Percentiles rank a stretch among this genome's conserved stretches.
Conservation (phyloP, 2,329 filamentous ascomycete genomes). For the Fusarium sp. region DNA sequence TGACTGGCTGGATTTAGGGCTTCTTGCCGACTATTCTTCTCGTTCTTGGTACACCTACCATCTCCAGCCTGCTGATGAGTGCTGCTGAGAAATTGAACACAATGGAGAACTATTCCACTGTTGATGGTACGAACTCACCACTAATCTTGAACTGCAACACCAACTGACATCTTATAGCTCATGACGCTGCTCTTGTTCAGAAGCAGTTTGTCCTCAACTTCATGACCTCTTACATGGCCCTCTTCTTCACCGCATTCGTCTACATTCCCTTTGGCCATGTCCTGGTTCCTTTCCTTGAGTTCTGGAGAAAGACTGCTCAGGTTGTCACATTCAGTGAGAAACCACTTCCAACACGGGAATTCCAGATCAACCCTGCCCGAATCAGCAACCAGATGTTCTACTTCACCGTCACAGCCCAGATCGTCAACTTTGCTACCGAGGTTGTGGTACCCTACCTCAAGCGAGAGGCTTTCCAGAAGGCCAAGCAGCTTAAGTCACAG, state of each 20-base stretch:
- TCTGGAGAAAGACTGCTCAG: slow-evolving; percentile 81
- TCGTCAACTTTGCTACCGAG: slow-evolving; percentile 89
- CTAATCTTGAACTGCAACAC: slow-evolving; percentile 29
- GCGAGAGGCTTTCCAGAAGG: slow-evolving; percentile 80
- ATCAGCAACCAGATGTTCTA: slow-evolving; percentile 95
- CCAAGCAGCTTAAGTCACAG: slow-evolving; percentile 78
- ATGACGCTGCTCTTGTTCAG: slow-evolving; percentile 85
- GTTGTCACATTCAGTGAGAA: slow-evolving; percentile 82
- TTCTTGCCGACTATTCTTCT: slow-evolving; percentile 91
- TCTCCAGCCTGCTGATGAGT: slow-evolving; percentile 79
- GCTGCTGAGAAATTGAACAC: slow-evolving; percentile 83
- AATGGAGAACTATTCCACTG: slow-evolving; percentile 92
- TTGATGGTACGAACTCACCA: slow-evolving; percentile 65
- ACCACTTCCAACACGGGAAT: slow-evolving; percentile 73
- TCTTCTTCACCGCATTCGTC: slow-evolving; percentile 93
- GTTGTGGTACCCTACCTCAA: slow-evolving; percentile 88
- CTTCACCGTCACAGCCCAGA: slow-evolving; percentile 92
- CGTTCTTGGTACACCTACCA: slow-evolving; percentile 82
- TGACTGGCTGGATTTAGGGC: slow-evolving; percentile 64
- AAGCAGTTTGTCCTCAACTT: slow-evolving; percentile 98
- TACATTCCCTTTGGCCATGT: slow-evolving; percentile 92
- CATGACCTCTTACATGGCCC: slow-evolving; percentile 92
- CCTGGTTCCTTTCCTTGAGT: slow-evolving; percentile 86
- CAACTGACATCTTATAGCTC: slow-evolving; percentile 61
- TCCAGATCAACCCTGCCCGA: slow-evolving; percentile 85